Percentiles rank a stretch among this genome's conserved stretches.
phyloP scores from a whole-genome alignment of 306 rosid species.

The Clitoria ternatea region DNA sequence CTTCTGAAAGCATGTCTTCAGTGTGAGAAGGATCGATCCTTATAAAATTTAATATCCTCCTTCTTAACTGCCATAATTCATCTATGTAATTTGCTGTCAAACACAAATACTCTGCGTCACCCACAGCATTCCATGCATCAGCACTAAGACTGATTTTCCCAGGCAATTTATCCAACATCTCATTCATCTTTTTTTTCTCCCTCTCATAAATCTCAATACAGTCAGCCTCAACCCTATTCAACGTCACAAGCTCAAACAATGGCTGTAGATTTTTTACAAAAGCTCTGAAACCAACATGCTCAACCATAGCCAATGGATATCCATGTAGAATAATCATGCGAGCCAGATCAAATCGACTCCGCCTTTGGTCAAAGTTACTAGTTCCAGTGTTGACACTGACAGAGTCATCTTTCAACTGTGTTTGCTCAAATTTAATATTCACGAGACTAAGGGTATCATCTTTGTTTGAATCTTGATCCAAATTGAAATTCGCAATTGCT shows the following conservation, averaged over 20 bases:
- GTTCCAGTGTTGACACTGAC: constrained; percentile 38
- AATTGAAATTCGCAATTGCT: constrained; percentile 57
- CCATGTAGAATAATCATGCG: constrained; percentile 98
- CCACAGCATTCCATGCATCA: constrained; percentile 69
- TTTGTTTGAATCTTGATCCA: constrained; percentile 69
- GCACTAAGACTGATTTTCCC: constrained; percentile 88
- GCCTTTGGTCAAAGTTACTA: constrained; percentile 75
- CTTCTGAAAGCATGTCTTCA: constrained; percentile 74
- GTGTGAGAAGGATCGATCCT: constrained; percentile 74
- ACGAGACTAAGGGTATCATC: constrained; percentile 76
- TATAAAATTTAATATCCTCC: constrained; percentile 70
- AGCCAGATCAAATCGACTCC: constrained; percentile 91
- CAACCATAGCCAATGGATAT: constrained; percentile 92
- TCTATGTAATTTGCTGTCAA: constrained; percentile 88
- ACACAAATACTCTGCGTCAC: constrained; percentile 65
- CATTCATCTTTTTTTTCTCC: constrained; percentile 87
- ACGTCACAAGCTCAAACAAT: constrained; percentile 74
- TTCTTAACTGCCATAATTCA: constrained; percentile 83
- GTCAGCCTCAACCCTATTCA: constrained; percentile 80
- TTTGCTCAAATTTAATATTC: constrained; percentile 86
- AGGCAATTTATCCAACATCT: constrained; percentile 87
- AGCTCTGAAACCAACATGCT: constrained; percentile 88
- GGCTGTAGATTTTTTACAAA: constrained; percentile 96
- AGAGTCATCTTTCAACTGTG: constrained; percentile 66
- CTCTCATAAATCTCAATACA: constrained; percentile 80